Base-by-base conservation (phyloP, 805 yeast species). In the Candida silvatica region DNA sequence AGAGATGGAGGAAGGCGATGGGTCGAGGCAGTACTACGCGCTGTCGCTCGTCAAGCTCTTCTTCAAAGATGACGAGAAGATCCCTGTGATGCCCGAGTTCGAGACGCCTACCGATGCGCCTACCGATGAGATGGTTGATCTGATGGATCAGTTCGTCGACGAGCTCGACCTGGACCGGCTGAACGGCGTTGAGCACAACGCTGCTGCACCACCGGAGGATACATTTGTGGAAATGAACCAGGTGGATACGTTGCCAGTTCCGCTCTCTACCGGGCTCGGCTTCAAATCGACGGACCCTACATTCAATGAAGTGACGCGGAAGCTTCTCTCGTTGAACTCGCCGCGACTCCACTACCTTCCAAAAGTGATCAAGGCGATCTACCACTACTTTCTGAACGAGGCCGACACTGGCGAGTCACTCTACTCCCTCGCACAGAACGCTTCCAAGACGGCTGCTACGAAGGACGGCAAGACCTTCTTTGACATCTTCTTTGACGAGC, bases 61-160 rank as follows among this genome's bases (percentile, higher is more conserved):
- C 2, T 83, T 71, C 53, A 68, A 70, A 29, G 94, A 84, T 43
- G 95, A 87, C 52, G 80, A 76, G 42, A 71, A 73, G 44, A 62
- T 75, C 12, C 74, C 87, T 3, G n/a, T n/a, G n/a, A 43, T 41
- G 34, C 20, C 44, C 9, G 41, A 37, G 3, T 64, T 63, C 17
- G 71, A 80, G 44, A 61, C 66, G 5, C 49, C 52, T 26, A 42
- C 74, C 18, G 47, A 54, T 7, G 52, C 61, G 4, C 73, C 74
- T 3, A 46, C 56, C 1, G 39, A 48, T 4, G 62, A 69, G 27
- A 60, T 66, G 53, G 52, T 63, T 29, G 47, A 46, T 0, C 30
- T 53, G 7, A 72, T 74, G 78, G 64, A 58, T 12, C 45, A 58
- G 11, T 57, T 62, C 24, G 61, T 77, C 11, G 61, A 64, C 11